Evolutionary conservation across 805 yeast genomes (phyloP).

Genomic region (Cyberlindnera bimundalis): DNA sequence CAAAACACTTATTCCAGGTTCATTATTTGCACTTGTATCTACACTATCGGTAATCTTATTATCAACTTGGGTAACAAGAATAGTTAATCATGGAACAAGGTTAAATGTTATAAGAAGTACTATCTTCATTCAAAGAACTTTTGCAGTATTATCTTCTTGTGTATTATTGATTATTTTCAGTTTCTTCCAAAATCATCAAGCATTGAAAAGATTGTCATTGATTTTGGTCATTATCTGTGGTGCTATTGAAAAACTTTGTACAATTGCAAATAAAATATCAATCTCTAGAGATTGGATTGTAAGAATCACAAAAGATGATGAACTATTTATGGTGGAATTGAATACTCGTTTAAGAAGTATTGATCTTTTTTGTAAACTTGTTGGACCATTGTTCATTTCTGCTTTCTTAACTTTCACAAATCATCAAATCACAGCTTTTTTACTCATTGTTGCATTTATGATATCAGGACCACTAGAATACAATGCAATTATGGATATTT

Average conservation of each 20-base stretch:
- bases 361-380: constrained; percentile 35
- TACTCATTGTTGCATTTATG: constrained; percentile 29
- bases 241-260: constrained; percentile 32
- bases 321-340: constrained; percentile 24
- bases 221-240: constrained; percentile 30
- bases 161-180: constrained; percentile 12
- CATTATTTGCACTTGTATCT: constrained; percentile 34
- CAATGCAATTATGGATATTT: constrained; percentile 32
- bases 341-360: constrained; percentile 37
- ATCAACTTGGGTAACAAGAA: constrained; percentile 28
- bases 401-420: constrained; percentile 27
- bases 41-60: constrained; percentile 29
- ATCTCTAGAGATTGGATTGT: constrained; percentile 42
- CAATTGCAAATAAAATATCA: constrained; percentile 35
- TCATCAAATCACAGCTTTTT: constrained; percentile 26
- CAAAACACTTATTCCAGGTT: constrained; percentile 32
- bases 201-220: constrained; percentile 11
- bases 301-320: constrained; percentile 30
- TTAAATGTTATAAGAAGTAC: constrained; percentile 32
- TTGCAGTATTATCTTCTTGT: constrained; percentile 17
- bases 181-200: constrained; percentile 10
- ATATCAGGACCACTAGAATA: constrained; percentile 33
- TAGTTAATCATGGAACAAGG: constrained; percentile 30
- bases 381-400: constrained; percentile 37
- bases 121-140: constrained; percentile 27